These are phyloP conservation scores for Scedosporium minutisporum DNA, from an alignment of 2,329 filamentous ascomycete species.

Conservation along the genomic window DNA sequence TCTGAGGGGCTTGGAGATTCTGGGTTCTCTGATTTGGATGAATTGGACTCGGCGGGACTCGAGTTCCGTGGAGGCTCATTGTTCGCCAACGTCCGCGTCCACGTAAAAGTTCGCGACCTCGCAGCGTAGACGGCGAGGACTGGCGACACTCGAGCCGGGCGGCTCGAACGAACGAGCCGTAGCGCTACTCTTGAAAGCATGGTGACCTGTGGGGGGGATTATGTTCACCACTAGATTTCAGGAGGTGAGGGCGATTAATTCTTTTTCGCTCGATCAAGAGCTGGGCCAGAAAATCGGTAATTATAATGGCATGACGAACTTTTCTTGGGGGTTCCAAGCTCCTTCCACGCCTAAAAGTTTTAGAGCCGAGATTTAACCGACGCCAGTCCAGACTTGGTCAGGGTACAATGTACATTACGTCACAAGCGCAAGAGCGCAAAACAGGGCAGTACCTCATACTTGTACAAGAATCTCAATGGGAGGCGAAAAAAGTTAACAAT, in stretches of 20 bases:
- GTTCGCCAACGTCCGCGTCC: conserved; percentile 1
- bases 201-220: not conserved
- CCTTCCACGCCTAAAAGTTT: not conserved
- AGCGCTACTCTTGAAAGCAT: conserved; percentile 7
- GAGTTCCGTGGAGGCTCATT: not conserved
- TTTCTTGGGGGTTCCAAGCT: not conserved
- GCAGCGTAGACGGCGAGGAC: not conserved
- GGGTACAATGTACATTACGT: not conserved
- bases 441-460: not conserved
- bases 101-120: not conserved
- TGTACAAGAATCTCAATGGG: not conserved
- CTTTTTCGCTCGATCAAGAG: not conserved
- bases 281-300: not conserved
- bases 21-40: not conserved
- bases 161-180: not conserved
- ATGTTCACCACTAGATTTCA: not conserved
- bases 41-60: not conserved
- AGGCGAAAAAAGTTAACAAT: not conserved
- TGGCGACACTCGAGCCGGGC: not conserved
- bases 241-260: not conserved
- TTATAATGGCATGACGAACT: conserved; percentile 5
- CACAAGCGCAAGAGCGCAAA: not conserved
- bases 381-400: not conserved
- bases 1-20: not conserved
- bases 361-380: not conserved